These are phyloP conservation scores for Phyllosticta citribraziliensis DNA, from an alignment of 2,329 filamentous ascomycete genomes.

Conservation along the genomic window DNA sequence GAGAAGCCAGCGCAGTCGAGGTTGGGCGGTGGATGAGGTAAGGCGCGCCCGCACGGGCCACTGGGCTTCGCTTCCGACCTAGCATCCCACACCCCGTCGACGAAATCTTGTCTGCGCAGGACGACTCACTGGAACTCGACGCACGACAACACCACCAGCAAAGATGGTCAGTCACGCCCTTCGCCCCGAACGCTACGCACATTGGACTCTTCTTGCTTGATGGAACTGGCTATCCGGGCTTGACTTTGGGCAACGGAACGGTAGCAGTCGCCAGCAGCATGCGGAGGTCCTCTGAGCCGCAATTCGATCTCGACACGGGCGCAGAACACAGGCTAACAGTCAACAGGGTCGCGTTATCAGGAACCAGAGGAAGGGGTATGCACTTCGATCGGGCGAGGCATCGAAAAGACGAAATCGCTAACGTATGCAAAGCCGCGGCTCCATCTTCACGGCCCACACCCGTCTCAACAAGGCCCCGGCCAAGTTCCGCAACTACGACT, in stretches of 20 bases:
- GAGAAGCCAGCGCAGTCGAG: not conserved
- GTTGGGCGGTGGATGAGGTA: not conserved
- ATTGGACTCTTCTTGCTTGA: not conserved
- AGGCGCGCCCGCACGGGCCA: not conserved
- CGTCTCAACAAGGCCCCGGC: constrained; percentile 85
- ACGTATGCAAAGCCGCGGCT: constrained; percentile 56
- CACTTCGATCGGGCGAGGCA: not conserved
- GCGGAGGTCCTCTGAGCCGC: not conserved
- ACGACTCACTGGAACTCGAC: constrained; percentile 9
- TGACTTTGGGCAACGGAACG: not conserved
- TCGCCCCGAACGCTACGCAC: not conserved
- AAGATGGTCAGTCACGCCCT: constrained; percentile 10
- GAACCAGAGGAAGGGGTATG: constrained; percentile 53
- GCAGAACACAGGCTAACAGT: constrained; percentile 4
- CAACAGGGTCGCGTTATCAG: constrained; percentile 58
- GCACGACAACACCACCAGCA: constrained; percentile 11
- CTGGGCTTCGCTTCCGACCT: not conserved
- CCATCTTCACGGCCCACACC: constrained; percentile 60
- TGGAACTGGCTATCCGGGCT: not conserved
- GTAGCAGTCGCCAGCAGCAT: not conserved
- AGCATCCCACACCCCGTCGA: constrained; percentile 1
- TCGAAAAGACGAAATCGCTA: constrained; percentile 6
- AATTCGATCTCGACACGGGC: not conserved
- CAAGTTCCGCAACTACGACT: constrained; percentile 96
- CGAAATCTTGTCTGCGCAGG: constrained; percentile 10